Evolutionary conservation across 2,329 filamentous ascomycete genomes (phyloP), one percentile per base, ranked within the genome.

Genomic region (Cordyceps farinosa): DNA sequence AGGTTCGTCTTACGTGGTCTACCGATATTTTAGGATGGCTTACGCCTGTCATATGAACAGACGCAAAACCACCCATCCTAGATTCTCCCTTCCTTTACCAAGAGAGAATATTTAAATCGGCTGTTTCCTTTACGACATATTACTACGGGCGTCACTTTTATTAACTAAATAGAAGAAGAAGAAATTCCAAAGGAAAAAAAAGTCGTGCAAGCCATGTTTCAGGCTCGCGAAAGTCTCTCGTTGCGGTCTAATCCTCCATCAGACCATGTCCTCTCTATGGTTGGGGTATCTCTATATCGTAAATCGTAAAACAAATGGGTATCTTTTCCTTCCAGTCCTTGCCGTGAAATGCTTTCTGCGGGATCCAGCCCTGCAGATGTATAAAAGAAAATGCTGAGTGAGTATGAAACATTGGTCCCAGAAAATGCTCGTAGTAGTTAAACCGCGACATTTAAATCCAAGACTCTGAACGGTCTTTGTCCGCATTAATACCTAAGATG

Each of bases 401-500:
- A 61, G 59, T 55, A 32, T 42, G 47, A 50, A 62, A 50, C 44
- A 58, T 50, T 47, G 32, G 58, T 62, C 53, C 54, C 61, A 52
- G 61, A 45, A 38, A 58, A 63, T 63, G 61, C 40, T 63, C 47
- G 53, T 58, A 58, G 53, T 58, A 38, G 48, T 63, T 59, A 58
- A 63, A 63, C 61, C 54, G 61, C 61, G 55, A 63, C 61, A 58
- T 63, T 63, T 63, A 47, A 63, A 63, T 57, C 61, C 61, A 63
- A 61, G 47, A 58, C 53, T 57, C 54, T 42, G 42, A 45, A 63
- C 50, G 50, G 58, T 63, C 61, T 58, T 52, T 58, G 61, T 63
- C 61, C 61, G 55, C 61, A 63, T 63, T 63, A 63, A 63, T 63
- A 63, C 61, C 61, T 63, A 63, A 63, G 54, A 52, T 61, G 58